These are phyloP conservation scores for Lobosporangium transversale DNA, from an alignment of 192 early-diverging fungal species.

Conservation along the genomic window DNA sequence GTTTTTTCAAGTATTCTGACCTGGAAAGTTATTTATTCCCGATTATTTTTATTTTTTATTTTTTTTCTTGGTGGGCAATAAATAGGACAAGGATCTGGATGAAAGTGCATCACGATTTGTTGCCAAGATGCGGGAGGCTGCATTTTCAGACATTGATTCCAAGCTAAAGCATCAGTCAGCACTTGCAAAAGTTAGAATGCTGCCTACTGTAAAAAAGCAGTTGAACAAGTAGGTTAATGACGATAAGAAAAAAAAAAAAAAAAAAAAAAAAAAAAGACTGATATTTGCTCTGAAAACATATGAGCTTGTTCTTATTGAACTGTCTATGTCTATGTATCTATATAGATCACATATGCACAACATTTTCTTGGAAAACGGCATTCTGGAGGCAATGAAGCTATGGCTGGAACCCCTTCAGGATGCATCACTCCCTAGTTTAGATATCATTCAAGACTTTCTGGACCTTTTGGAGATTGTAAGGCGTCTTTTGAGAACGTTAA, in stretches of 20 bases:
- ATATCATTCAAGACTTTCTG: slow-evolving; percentile 87
- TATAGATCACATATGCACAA: slow-evolving; percentile 70
- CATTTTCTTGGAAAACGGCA: slow-evolving; percentile 83
- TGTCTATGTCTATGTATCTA: too few relatives aligned
- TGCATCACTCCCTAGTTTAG: slow-evolving; percentile 87
- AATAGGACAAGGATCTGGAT: slow-evolving; percentile 35
- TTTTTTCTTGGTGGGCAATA: not conserved
- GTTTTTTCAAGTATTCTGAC: too few relatives aligned
- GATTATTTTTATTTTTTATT: too few relatives aligned
- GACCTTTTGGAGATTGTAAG: slow-evolving; percentile 71
- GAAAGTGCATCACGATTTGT: slow-evolving; percentile 36
- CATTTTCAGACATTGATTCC: slow-evolving; percentile 67
- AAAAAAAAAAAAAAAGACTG: not conserved
- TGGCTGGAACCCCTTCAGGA: slow-evolving; percentile 95
- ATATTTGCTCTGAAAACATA: not conserved
- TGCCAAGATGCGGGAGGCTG: slow-evolving; percentile 61
- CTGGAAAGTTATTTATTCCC: too few relatives aligned
- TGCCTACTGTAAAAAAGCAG: slow-evolving; percentile 62
- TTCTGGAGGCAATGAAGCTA: slow-evolving; percentile 82
- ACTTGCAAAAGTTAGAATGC: slow-evolving; percentile 73
- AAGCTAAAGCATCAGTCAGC: slow-evolving; percentile 70
- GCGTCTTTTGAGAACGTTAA: slow-evolving; percentile 3
- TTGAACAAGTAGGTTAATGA: slow-evolving; percentile 62
- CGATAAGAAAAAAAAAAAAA: not conserved
- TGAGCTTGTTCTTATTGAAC: not conserved